Evolutionary conservation across 2,329 filamentous ascomycete species (phyloP), one percentile per base, ranked within the genome.

Genomic region (Neodidymelliopsis sp.): DNA sequence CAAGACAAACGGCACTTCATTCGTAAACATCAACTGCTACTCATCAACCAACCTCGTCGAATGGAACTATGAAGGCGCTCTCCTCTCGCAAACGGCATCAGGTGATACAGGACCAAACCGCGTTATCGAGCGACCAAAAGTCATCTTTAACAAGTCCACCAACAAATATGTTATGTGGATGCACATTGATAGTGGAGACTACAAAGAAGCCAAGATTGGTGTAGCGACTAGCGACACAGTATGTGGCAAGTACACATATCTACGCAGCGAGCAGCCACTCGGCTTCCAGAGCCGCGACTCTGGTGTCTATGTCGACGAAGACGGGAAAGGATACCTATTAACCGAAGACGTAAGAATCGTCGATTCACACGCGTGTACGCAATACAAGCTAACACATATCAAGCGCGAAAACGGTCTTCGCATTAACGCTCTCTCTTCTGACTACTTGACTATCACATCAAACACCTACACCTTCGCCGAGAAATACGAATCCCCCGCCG

Each of bases 1-100:
- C 71, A 88, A 89, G 34, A 81, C 82, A 1, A 72, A 81, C n/a
- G 84, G 85, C 18, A 79, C 75, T 1, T 70, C 75, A 0, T 89
- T 88, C 67, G 80, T 83, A 49, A 84, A 84, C 40, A 75, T 89
- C 57, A 88, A 87, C 66, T 89, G 86, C 71, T 89, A 88, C 67
- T 83, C 81, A 0, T 86, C 82, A 11, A 76, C 75, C 10, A 76
- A 89, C 66, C 76, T 89, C 0, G 80, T 86, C 0, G 78, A 85
- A 56, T 89, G 86, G 86, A 81, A 74, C 0, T 84, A 82, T 48
- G 81, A 80, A 24, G 81, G 82, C 10, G 80, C 83, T 0, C 74
- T 88, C 0, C 74, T 89, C 2, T 81, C 81, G 0, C 77, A 76
- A 0, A 79, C 80, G 4, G 54, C 67, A 2, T 78, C 75, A 1